Base-by-base conservation (phyloP, 345 rosid species). In the Rhodamnia argentea region DNA sequence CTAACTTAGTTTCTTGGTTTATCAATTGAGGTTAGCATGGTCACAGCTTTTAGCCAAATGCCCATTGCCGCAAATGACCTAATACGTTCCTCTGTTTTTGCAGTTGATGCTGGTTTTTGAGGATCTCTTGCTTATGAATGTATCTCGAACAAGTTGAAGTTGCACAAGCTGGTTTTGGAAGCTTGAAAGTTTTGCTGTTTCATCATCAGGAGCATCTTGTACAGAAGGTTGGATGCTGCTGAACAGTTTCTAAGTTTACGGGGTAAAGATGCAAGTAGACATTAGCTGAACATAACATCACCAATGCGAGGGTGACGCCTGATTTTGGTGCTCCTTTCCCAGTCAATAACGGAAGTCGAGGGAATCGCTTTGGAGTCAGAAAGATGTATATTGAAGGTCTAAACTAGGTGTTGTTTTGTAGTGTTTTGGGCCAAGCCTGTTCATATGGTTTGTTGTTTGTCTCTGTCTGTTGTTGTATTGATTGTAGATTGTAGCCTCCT, bases 201-300 rank as follows among this genome's bases (percentile, higher is more conserved):
- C 88, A 57, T 87, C 84, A 60, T 87, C 86, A 52, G 90, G 92
- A 89, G 94, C 93, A 90, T 89, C 91, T 85, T 92, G 93, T 91
- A 91, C 90, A 95, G 90, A 54, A 87, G n/a, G 88, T 82, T 83
- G 82, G 86, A 52, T 75, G 91, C 89, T 92, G 91, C 90, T 86
- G 87, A 86, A 75, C 87, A 90, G 91, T 83, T 86, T 82, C 76
- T 42, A 40, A 20, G 53, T 58, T 70, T 88, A 92, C 85, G 83
- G 52, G 86, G 92, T 55, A 89, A 87, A 90, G 91, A 87, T 87
- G 88, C n/a, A 59, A 56, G 56, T 87, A 87, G 85, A 86, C 88
- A 88, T 85, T 85, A 82, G 82, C 84, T 87, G 88, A 89, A 85
- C 84, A 86, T 53, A 64, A 87, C 53, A 64, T 40, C 51, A 82